Evolutionary conservation across 2,329 filamentous ascomycete species (phyloP), one percentile per base, ranked within the genome.

Genomic region (Beauveria rudraprayagi): DNA sequence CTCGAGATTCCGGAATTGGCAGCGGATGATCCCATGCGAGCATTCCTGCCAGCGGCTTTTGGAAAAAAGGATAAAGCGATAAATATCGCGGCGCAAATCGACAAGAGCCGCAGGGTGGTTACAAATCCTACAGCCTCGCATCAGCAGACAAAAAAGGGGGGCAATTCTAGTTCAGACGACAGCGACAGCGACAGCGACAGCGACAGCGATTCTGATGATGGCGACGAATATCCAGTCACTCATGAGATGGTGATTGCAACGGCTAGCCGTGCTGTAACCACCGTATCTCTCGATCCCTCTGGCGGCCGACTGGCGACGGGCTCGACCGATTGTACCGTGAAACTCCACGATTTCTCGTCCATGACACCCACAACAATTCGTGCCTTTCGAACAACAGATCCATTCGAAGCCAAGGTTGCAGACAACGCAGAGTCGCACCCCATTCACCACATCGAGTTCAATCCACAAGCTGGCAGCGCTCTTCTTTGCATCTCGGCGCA

Each of bases 351-450:
- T 72, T 96, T 99, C 72, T 86, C 92, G 3, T 90, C 92, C 52
- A 95, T 99, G 88, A 97, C 93, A 0, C 91, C 92, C 1, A 94
- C 92, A 5, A 97, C 94, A 0, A 83, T 99, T 56, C 89, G 93
- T 67, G 91, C 94, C 1, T 99, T 99, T 81, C 92, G 91, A 70
- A 92, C 88, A 9, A 81, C 97, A 53, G 93, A 99, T 70, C 93
- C 94, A 0, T 92, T 88, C 67, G 84, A 86, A 56, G 84, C 86
- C 30, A 96, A 95, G 71, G 65, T 70, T 50, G 82, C 85, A 4
- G 81, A 88, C 5, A 85, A 81, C 60, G 83, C 88, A 43, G 94
- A 97, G 72, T 89, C 91, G 19, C 94, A 97, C 71, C 87, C 92
- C 1, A 85, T 99, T 56, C 87, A 97, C 73, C 88, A 91, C 70